Conservation (phyloP, 2,329 filamentous ascomycete species). For the Colletotrichum abscissum region DNA sequence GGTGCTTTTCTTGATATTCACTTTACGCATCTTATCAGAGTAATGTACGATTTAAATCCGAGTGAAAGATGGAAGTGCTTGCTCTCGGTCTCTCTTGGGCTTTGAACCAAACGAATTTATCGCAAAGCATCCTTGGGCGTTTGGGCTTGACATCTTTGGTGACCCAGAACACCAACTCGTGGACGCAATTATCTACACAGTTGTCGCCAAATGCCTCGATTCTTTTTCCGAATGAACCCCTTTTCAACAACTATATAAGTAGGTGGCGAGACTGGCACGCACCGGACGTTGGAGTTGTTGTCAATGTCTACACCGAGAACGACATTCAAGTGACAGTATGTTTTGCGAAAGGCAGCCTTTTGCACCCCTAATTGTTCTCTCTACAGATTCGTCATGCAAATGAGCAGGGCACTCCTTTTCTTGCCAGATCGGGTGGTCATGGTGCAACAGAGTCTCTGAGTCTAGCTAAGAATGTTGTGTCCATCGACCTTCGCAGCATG, state of each 20-base stretch:
- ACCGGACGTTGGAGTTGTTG: conserved; percentile 12
- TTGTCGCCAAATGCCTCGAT: too few relatives aligned
- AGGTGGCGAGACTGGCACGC: conserved; percentile 29
- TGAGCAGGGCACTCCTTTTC: conserved; percentile 8
- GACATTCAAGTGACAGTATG: conserved; percentile 25
- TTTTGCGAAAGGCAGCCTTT: neutral
- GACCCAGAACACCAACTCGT: too few relatives aligned
- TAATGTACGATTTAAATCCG: too few relatives aligned
- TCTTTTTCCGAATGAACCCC: neutral
- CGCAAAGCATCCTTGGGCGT: too few relatives aligned
- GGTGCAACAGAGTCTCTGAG: conserved; percentile 33
- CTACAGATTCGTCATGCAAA: conserved; percentile 17
- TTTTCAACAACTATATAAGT: neutral
- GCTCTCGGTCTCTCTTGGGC: too few relatives aligned
- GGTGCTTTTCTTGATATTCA: too few relatives aligned
- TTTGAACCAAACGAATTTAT: too few relatives aligned
- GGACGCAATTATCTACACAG: too few relatives aligned
- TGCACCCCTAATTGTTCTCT: neutral
- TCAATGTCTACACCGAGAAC: conserved; percentile 17
- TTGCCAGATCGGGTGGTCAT: conserved; percentile 34
- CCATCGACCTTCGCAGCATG: conserved; percentile 39
- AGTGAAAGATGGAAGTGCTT: too few relatives aligned
- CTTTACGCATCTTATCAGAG: too few relatives aligned
- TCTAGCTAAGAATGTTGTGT: conserved; percentile 28
- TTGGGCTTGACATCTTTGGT: too few relatives aligned